Evolutionary conservation across 306 rosid genomes (phyloP), one percentile per base, ranked within the genome.

Genomic region (Casuarina cunninghamiana): DNA sequence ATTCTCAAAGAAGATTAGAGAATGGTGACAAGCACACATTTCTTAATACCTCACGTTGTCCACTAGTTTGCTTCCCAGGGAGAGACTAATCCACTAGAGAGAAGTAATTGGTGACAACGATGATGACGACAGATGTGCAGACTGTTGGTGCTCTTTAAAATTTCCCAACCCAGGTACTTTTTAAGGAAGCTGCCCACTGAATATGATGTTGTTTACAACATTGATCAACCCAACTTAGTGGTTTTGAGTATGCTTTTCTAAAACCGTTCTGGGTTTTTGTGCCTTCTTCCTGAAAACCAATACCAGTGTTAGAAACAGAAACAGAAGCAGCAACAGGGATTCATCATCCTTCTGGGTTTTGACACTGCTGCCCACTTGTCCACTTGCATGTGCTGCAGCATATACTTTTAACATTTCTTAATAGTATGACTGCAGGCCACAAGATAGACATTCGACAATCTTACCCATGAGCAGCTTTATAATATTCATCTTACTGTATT

Each of bases 31-130:
- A 26, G 32, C 32, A 26, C 32, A 44, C 32, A 72, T 60, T 44
- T 16, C 19, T 11, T 35, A 51, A 3, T 73, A 78, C 2, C n/a
- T 45, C 61, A 45, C 75, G 66, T 73, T 69, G 61, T n/a, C 41
- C 7, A 32, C 12, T 42, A 15, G 15, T 38, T 66, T 66, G 71
- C 42, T 65, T 65, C 1, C 32, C 12, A 39, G 6, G 21, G 45
- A 41, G 38, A 21, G 66, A 60, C 15, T 60, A 21, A 5, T 54
- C 26, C 15, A 54, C n/a, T 54, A 6, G 60, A 6, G 13, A 10
- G 13, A 8, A 10, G 54, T 8, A 3, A 50, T 3, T 57, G 38
- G 7, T 4, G 26, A 65, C 3, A 48, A 65, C 16, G 71, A 15
- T 5, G 21, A 6, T 26, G 32, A 7, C 57, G 43, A 57, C 39